A percentile compares a stretch with the other conserved stretches of the same genome.
These are phyloP conservation scores for Rhynchosporium graminicola DNA, from an alignment of 2,329 filamentous ascomycete species.

Conservation along the genomic window DNA sequence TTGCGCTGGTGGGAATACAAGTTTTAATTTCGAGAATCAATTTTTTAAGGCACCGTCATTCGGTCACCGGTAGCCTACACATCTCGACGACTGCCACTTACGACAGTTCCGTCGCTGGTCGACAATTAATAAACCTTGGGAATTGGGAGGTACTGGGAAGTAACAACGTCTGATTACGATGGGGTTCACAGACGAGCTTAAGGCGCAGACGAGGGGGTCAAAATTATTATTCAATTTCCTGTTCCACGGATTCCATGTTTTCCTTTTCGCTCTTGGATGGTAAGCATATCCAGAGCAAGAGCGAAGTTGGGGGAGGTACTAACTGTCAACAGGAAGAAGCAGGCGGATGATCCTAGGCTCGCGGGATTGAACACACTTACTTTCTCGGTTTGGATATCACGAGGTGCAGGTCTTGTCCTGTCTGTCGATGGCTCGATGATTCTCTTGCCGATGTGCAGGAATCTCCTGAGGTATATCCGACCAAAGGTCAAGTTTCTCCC, in stretches of 20 bases:
- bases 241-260: conserved; percentile 79
- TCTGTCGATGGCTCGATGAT: conserved; percentile 85
- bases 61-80: conserved; percentile 32
- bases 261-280: conserved; percentile 84
- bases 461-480: conserved; percentile 78
- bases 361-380: conserved; percentile 76
- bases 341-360: conserved; percentile 66
- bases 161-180: conserved; percentile 30
- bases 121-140: conserved; percentile 48
- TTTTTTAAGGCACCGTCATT: conserved; percentile 29
- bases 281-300: conserved; percentile 47
- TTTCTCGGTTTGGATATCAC: conserved; percentile 94
- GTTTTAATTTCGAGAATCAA: conserved; percentile 34
- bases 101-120: conserved; percentile 53
- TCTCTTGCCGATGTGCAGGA: conserved; percentile 91
- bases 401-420: conserved; percentile 86
- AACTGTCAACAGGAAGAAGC: conserved; percentile 67
- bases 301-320: conserved; percentile 26
- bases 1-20: conserved; percentile 29
- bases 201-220: conserved; percentile 65
- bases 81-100: conserved; percentile 38
- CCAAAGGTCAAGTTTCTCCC: conserved; percentile 87
- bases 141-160: conserved; percentile 15
- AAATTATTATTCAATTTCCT: conserved; percentile 80
- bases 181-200: conserved; percentile 42